Base-by-base conservation (phyloP, 495 filamentous ascomycete genomes). In the Barbatosphaeria neglecta region DNA sequence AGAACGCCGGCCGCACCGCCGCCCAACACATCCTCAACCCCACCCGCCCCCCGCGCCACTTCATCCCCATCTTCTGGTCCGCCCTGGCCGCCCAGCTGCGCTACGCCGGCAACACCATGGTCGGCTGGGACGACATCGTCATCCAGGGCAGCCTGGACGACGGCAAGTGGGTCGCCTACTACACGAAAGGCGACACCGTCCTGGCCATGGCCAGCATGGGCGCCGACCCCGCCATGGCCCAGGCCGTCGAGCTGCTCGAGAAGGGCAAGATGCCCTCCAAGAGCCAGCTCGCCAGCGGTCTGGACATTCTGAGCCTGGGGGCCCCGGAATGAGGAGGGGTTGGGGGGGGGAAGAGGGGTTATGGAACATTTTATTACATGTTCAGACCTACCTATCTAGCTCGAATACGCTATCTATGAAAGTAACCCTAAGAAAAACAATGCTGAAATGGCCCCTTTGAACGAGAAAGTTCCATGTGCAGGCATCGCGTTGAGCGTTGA, bases 41-140 rank as follows among this genome's bases (percentile, higher is more conserved):
- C 23, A 60, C 66, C 52, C 54, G 73, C 11, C 69, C 66, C 54
- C 73, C 82, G 0, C 81, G 87, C 49, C 66, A 72, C 2, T 98
- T 96, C 66, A 87, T 88, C 20, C 92, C 92, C 0, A 75, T 98
- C 24, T 98, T 98, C 72, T 98, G 92, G 92, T 90, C 85, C 9
- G 93, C 92, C 2, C 65, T 97, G 9, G 90, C 88, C 13, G 70
- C 79, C 1, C 92, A 98, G 67, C 60, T 98, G 50, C 76, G 92
- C 19, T 98, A 98, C 65, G 92, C 87, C 56, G 92, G 92, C 2
- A 89, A 86, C 64, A 86, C 90, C 0, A 51, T 67, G 45, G 59
- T 68, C 44, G 87, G 89, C 6, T 95, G 75, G 70, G 93, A 98
- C 54, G 87, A 90, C 53, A 51, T 97, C 11, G 67, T 95, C 2